Conservation (phyloP, 371 early-diverging fungal species). For the Phascolomyces articulosus region DNA sequence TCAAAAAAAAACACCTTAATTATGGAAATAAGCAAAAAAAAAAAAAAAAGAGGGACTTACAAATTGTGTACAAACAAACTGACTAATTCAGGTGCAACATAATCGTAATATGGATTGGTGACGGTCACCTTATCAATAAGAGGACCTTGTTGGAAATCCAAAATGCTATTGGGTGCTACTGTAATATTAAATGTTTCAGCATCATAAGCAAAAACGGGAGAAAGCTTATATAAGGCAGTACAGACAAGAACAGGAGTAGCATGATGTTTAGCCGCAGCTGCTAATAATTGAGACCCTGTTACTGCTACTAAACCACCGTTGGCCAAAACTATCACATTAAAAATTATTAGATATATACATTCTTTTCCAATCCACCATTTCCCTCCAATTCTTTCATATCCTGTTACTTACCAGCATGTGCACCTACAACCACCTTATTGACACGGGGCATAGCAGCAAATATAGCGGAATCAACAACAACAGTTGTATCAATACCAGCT, state of each 20-base stretch:
- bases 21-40: no score
- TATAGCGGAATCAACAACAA: slow-evolving; percentile 91
- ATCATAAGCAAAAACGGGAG: slow-evolving; percentile 89
- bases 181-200: slow-evolving; percentile 80
- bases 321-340: slow-evolving; percentile 85
- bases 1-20: neutral
- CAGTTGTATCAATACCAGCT: slow-evolving; percentile 89
- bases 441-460: slow-evolving; percentile 98
- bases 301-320: slow-evolving; percentile 92
- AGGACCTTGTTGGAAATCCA: slow-evolving; percentile 78
- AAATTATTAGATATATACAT: no score
- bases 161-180: slow-evolving; percentile 81
- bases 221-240: slow-evolving; percentile 84
- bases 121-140: slow-evolving; percentile 81
- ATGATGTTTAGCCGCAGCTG: slow-evolving; percentile 92
- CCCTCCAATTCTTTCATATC: neutral
- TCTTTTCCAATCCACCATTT: neutral
- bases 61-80: slow-evolving; percentile 89
- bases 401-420: slow-evolving; percentile 80
- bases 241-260: slow-evolving; percentile 88
- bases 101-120: slow-evolving; percentile 88
- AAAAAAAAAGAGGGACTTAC: slow-evolving; percentile 52
- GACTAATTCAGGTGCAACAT: slow-evolving; percentile 87
- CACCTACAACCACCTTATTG: slow-evolving; percentile 95
- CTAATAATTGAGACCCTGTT: slow-evolving; percentile 82